Conservation (phyloP, 2,329 filamentous ascomycete genomes). For the Penicillium corylophilum region DNA sequence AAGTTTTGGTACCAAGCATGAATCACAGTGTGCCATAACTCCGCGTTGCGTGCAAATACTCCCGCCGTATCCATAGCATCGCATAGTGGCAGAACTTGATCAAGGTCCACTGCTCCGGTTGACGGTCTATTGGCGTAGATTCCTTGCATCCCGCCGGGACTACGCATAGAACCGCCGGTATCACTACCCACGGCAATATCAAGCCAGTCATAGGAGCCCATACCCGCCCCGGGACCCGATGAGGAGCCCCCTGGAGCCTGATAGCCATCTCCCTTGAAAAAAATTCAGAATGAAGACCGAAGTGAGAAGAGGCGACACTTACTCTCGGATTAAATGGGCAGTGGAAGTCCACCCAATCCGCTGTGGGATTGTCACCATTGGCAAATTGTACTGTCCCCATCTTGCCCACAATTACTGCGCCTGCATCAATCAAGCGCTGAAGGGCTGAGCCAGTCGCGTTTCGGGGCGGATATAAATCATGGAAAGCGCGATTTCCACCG, state of each 20-base stretch:
- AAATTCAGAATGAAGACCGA: not conserved
- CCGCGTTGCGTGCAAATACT: constrained; percentile 29
- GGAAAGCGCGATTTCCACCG: constrained; percentile 60
- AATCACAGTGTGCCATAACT: constrained; percentile 15
- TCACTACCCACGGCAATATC: constrained; percentile 24
- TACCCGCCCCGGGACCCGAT: constrained; percentile 22
- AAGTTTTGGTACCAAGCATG: constrained; percentile 21
- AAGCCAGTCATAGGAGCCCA: constrained; percentile 37
- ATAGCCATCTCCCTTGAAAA: constrained; percentile 34
- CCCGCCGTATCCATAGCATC: constrained; percentile 31
- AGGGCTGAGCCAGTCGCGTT: constrained; percentile 52
- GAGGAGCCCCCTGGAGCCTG: constrained; percentile 29
- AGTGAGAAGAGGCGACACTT: not conserved
- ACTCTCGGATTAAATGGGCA: constrained; percentile 40
- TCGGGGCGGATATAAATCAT: constrained; percentile 50
- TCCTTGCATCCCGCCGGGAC: constrained; percentile 27
- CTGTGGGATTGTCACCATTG: constrained; percentile 28
- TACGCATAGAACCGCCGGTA: constrained; percentile 31
- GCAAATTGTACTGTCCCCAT: constrained; percentile 37
- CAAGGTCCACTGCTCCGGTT: constrained; percentile 18
- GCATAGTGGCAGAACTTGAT: constrained; percentile 27
- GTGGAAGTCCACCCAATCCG: constrained; percentile 37
- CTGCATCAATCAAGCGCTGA: constrained; percentile 58
- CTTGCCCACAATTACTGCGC: constrained; percentile 50
- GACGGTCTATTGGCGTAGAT: constrained; percentile 31